These are phyloP conservation scores for Physaria fendleri DNA, from an alignment of 345 rosid species.

Conservation along the genomic window DNA sequence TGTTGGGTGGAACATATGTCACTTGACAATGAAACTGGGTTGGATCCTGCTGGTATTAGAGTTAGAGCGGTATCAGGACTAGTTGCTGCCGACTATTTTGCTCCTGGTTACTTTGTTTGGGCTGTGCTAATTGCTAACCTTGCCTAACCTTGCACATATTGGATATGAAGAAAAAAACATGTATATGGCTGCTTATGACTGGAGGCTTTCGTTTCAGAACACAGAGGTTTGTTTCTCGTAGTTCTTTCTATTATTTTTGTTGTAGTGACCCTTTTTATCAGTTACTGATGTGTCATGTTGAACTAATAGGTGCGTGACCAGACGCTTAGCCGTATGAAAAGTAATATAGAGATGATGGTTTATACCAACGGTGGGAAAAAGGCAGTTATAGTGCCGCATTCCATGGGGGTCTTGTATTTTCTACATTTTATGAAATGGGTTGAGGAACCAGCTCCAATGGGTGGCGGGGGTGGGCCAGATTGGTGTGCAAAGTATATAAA, in stretches of 20 bases:
- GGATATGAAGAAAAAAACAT: constrained; percentile 95
- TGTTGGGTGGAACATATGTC: constrained; percentile 99
- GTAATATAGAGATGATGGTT: constrained; percentile 77
- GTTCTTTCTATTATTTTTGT: not conserved
- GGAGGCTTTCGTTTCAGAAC: constrained; percentile 94
- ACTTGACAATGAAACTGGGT: constrained; percentile 87
- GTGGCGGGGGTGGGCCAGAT: constrained; percentile 91
- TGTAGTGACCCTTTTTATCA: not conserved
- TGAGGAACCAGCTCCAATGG: constrained; percentile 95
- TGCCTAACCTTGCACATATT: constrained; percentile 81
- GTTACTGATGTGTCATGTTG: constrained; percentile 10
- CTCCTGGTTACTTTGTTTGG: constrained; percentile 98
- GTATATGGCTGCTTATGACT: constrained; percentile 98
- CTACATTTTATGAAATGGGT: constrained; percentile 99
- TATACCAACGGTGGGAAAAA: constrained; percentile 72
- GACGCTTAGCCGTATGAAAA: constrained; percentile 76
- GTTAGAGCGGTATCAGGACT: constrained; percentile 84
- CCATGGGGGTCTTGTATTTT: constrained; percentile 94
- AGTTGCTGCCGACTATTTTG: constrained; percentile 97
- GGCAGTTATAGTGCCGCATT: constrained; percentile 90
- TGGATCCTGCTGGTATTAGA: constrained; percentile 83
- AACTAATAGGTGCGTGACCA: constrained; percentile 77
- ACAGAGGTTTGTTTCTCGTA: constrained; percentile 55
- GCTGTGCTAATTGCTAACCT: constrained; percentile 94
- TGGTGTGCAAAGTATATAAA: constrained; percentile 96